Evolutionary conservation across 2,329 filamentous ascomycete genomes (phyloP), one percentile per base, ranked within the genome.

Genomic region (Cladophialophora bantiana): DNA sequence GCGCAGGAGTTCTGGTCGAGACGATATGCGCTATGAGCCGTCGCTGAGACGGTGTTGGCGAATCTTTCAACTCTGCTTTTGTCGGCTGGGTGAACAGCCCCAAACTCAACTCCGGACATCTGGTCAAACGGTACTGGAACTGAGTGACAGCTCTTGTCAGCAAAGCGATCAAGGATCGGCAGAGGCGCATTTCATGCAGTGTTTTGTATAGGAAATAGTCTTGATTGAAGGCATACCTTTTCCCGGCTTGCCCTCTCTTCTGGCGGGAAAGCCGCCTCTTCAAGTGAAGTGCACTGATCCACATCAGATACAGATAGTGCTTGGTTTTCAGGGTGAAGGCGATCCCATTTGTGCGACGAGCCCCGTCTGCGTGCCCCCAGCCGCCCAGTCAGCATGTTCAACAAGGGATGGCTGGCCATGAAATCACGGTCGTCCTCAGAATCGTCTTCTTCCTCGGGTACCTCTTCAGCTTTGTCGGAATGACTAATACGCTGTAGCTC

Each of bases 71-170:
- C 90, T 68, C 85, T 80, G 60, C 85, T 78, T 72, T 81, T 74
- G 75, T 84, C 80, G 74, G 84, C 76, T 74, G 83, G 75, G 90
- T 91, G 81, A 94, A 97, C 63, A 97, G 80, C 34, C 93, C 94
- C 60, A 94, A 83, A 76, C 87, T 90, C 63, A 97, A 85, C 74
- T 94, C 90, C 45, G 90, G 89, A 76, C 90, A 94, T 74, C 83
- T 85, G 32, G 84, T 86, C 32, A 96, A 85, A 68, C 92, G 90
- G 78, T 96, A 96, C 64, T 85, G 81, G 74, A 95, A 88, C 91
- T 94, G 45, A 35, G 10, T 34, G 32, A 1, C 35, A 61, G 20
- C 15, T 20, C n/a, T 36, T 18, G 53, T 55, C 35, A 55, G 35
- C 32, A 6, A 7, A 13, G 26, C 10, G 31, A 32, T 15, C n/a